phyloP scores from a whole-genome alignment of 306 rosid genomes.

The Rosa chinensis region DNA sequence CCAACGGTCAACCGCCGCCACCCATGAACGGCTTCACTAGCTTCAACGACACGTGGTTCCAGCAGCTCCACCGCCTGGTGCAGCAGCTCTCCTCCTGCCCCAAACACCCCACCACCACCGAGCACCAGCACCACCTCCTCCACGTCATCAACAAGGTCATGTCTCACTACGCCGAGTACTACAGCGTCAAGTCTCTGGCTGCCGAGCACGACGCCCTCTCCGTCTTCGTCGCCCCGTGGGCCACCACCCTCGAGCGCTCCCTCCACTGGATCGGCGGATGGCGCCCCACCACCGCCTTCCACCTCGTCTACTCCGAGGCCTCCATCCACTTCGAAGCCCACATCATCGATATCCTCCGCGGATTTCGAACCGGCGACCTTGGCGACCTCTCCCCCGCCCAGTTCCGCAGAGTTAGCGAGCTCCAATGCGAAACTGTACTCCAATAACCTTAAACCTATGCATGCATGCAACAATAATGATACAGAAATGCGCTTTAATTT shows the following conservation, averaged over 20 bases:
- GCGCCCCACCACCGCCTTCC: conserved; percentile 89
- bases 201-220: conserved; percentile 50
- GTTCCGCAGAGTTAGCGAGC: conserved; percentile 69
- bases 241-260: conserved; percentile 65
- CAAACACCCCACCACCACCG: conserved; percentile 26
- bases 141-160: conserved; percentile 45
- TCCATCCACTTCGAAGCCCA: conserved; percentile 71
- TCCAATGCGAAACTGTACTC: conserved; percentile 68
- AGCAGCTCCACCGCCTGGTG: conserved; percentile 35
- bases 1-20: not conserved
- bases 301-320: conserved; percentile 76
- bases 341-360: conserved; percentile 66
- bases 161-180: conserved; percentile 58
- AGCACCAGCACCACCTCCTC: conserved; percentile 30
- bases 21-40: conserved; percentile 28
- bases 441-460: not conserved
- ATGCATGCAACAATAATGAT: not conserved
- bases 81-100: conserved; percentile 41
- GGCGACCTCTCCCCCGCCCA: conserved; percentile 76
- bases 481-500: too few relatives aligned
- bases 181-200: conserved; percentile 44
- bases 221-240: conserved; percentile 64
- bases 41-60: conserved; percentile 64
- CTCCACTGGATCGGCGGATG: conserved; percentile 85
- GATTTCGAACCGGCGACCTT: conserved; percentile 73